Base-by-base conservation (phyloP, 176 grass and related monocot genomes). In the Juncus inflexus region DNA sequence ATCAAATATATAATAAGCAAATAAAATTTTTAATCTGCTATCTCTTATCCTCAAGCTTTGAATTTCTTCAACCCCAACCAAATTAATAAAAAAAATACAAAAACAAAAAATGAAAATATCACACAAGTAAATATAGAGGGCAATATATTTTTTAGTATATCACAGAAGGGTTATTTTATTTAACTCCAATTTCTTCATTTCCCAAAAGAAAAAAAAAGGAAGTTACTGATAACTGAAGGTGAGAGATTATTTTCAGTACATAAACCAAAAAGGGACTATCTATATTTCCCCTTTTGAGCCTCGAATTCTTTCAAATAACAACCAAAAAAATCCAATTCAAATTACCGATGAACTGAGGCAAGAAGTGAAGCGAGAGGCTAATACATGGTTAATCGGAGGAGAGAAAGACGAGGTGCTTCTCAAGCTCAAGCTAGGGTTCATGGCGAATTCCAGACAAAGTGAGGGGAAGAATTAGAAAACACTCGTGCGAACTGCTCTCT, bases 401-500 rank as follows among this genome's bases (percentile, higher is more conserved):
- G 83, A 76, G 5, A 80, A 69, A 63, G 79, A 57, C 53, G 83
- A 77, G 41, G 76, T 76, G 49, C 79, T 80, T 65, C 78, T 79
- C 83, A 83, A 83, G 63, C 83, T 74, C 52, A 60, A 71, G 42
- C 54, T 71, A 71, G 68, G 68, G 68, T 71, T 71, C 68, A 71
- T 71, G 68, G 68, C 54, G 39, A 55, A 42, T 7, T 71, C 39
- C 6, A 19, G 54, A 47, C 43, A 28, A 28, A 28, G 19, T 28
- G 43, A 47, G 43, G 43, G 43, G 35, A 59, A 35, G 15, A 61
- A 61, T 28, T 4, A 59, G 42, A 58, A 55, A 36, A 16, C 12
- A 35, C 19, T 12, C 28, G 50, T 40, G 65, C 51, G 35, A 40
- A 68, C 19, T 28, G 19, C 19, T 28, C 19, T 28, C 19, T 28